Base-by-base conservation (phyloP, 345 rosid genomes). In the Bruguiera gymnorhiza region DNA sequence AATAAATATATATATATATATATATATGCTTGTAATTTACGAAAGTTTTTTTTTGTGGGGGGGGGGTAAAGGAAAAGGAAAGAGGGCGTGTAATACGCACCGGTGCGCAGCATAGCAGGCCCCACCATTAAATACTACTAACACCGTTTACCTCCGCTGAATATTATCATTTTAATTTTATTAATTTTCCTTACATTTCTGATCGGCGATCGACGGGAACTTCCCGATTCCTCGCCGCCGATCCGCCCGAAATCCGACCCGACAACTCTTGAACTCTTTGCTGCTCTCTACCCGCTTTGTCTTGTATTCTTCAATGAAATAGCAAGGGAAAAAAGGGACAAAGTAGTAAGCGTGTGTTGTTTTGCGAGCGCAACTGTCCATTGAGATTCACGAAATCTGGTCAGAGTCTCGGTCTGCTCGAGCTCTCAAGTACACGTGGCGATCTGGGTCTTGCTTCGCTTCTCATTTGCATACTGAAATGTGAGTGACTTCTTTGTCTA, bases 361-460 rank as follows among this genome's bases (percentile, higher is more conserved):
- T 75, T 61, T 61, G 70, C 52, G 79, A 60, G 39, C 59, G 70
- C 54, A 54, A 30, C 66, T 61, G 66, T 69, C 31, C 78, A 74
- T 70, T 65, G 66, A 76, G 83, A 72, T 82, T 82, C 73, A 62
- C 62, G 66, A 68, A 77, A 69, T 76, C 60, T 67, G 70, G 60
- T 81, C 75, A 43, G 64, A 65, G 46, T 81, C 83, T 80, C 66
- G 91, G 83, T 86, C 88, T 82, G 77, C 84, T 81, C 86, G 76
- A 82, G 78, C 85, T 84, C 32, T 56, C 57, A 55, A 57, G 64
- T 82, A 81, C 85, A 81, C 86, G 81, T 79, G 82, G 72, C 84
- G 88, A 88, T 89, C 97, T 85, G 79, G 79, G 73, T 76, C 57
- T 73, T 66, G 81, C 82, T 66, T 83, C 78, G 64, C 83, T 80